These are phyloP conservation scores for Candida oleophila DNA, from an alignment of 805 yeast genomes.

Conservation along the genomic window DNA sequence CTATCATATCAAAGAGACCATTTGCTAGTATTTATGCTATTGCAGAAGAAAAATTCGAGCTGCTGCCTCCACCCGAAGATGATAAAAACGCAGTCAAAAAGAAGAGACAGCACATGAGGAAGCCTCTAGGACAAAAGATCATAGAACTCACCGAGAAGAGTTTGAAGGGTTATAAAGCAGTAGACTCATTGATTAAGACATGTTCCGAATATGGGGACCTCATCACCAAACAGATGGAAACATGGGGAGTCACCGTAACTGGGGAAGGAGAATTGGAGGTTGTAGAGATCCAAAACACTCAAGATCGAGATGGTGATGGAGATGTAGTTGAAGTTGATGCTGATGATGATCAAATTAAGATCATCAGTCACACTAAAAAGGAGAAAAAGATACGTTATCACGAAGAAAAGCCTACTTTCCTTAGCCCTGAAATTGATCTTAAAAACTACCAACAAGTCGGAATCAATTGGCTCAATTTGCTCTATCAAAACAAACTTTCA, in stretches of 20 bases:
- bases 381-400: slow-evolving; percentile 44
- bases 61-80: slow-evolving; percentile 15
- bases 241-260: slow-evolving; percentile 85
- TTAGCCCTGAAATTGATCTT: slow-evolving; percentile 63
- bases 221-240: slow-evolving; percentile 68
- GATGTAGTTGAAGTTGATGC: slow-evolving; percentile 10
- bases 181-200: slow-evolving; percentile 82
- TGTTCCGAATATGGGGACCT: slow-evolving; percentile 76
- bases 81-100: slow-evolving; percentile 18
- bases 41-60: slow-evolving; percentile 53
- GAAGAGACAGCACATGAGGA: slow-evolving; percentile 34
- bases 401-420: slow-evolving; percentile 66
- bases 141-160: slow-evolving; percentile 69
- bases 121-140: slow-evolving; percentile 68
- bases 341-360: slow-evolving; percentile 36
- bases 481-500: slow-evolving; percentile 76
- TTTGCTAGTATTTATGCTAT: slow-evolving; percentile 58
- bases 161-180: slow-evolving; percentile 87
- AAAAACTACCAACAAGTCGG: slow-evolving; percentile 97
- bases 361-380: slow-evolving; percentile 19
- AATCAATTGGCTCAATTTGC: slow-evolving; percentile 82
- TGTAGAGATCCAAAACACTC: slow-evolving; percentile 16
- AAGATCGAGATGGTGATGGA: slow-evolving; percentile 14
- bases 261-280: slow-evolving; percentile 67
- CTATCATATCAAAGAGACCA: slow-evolving; percentile 69